Conservation (phyloP, 2,329 filamentous ascomycete species). For the Chrysoporthe puriensis region DNA sequence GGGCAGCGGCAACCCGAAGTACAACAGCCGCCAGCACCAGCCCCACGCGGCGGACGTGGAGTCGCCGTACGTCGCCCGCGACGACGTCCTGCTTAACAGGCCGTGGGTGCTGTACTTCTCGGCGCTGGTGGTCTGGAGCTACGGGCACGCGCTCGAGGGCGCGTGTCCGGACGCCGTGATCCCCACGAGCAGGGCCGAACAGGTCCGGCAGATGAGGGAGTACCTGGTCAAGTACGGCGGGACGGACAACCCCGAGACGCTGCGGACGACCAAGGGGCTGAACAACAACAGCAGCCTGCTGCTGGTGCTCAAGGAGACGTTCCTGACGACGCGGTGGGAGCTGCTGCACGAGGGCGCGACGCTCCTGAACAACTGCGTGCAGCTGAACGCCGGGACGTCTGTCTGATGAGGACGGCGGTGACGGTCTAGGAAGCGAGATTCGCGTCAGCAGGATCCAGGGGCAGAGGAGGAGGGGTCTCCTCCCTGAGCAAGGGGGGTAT, state of each 20-base stretch:
- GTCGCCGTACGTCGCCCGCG: slow-evolving; percentile 74
- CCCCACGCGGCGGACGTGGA: slow-evolving; percentile 37
- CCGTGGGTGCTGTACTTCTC: slow-evolving; percentile 97
- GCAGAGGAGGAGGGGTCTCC: no score
- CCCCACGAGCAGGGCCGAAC: slow-evolving; percentile 65
- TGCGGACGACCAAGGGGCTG: slow-evolving; percentile 73
- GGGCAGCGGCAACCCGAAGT: slow-evolving; percentile 44
- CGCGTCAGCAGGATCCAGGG: no score
- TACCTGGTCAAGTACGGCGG: slow-evolving; percentile 76
- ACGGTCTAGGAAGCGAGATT: background rate
- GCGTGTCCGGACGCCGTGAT: slow-evolving; percentile 59
- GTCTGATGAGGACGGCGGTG: slow-evolving; percentile 42
- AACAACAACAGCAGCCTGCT: slow-evolving; percentile 84
- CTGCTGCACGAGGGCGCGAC: slow-evolving; percentile 84
- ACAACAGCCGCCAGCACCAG: slow-evolving; percentile 31
- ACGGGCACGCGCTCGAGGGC: slow-evolving; percentile 89
- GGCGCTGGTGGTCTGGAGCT: slow-evolving; percentile 90
- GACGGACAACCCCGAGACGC: slow-evolving; percentile 74
- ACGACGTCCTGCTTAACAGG: slow-evolving; percentile 87
- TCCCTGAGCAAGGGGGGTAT: background rate
- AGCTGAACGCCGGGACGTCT: slow-evolving; percentile 48
- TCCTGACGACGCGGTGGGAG: slow-evolving; percentile 86
- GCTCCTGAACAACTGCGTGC: slow-evolving; percentile 79
- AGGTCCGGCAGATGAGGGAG: slow-evolving; percentile 75
- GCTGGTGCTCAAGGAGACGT: slow-evolving; percentile 79